Percentiles rank a stretch among this genome's conserved stretches.
phyloP scores from a whole-genome alignment of 108 stramenopile species.

The Cyclotella baltica region DNA sequence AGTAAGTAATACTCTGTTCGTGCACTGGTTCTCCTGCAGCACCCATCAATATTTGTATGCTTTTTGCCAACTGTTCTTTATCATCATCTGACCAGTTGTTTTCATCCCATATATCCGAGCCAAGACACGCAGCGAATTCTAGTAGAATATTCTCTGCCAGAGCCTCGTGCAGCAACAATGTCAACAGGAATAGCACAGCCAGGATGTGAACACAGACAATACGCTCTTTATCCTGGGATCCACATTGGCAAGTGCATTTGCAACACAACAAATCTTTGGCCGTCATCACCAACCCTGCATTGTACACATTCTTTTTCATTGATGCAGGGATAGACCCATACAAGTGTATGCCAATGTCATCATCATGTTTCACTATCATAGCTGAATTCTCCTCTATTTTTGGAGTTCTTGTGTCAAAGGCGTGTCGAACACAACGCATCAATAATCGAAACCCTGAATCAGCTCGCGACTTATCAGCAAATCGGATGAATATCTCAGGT shows the following conservation, averaged over 20 bases:
- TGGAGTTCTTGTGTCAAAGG: slow-evolving; percentile 24
- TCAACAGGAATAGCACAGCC: neutral
- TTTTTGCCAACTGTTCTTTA: neutral
- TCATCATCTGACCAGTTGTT: neutral
- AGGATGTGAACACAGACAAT: slow-evolving; percentile 2
- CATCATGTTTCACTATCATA: slow-evolving; percentile 12
- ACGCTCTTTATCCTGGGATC: neutral
- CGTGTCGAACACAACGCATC: slow-evolving; percentile 21
- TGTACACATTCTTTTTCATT: neutral
- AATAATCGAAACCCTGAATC: slow-evolving; percentile 10
- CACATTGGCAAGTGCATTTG: slow-evolving; percentile 2
- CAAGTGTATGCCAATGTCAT: slow-evolving; percentile 28
- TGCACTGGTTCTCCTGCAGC: neutral
- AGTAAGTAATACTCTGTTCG: too few species aligned
- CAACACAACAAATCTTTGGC: neutral
- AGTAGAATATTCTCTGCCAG: neutral
- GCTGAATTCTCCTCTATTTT: slow-evolving; percentile 10
- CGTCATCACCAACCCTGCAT: neutral
- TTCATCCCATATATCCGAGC: neutral
- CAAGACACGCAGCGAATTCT: neutral
- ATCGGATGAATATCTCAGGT: slow-evolving; percentile 10
- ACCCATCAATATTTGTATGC: neutral
- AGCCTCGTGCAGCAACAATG: neutral
- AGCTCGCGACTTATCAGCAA: slow-evolving; percentile 6
- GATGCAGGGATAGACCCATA: neutral